These are phyloP conservation scores for Fusarium phyllophilum DNA, from an alignment of 2,329 filamentous ascomycete genomes.

Conservation along the genomic window DNA sequence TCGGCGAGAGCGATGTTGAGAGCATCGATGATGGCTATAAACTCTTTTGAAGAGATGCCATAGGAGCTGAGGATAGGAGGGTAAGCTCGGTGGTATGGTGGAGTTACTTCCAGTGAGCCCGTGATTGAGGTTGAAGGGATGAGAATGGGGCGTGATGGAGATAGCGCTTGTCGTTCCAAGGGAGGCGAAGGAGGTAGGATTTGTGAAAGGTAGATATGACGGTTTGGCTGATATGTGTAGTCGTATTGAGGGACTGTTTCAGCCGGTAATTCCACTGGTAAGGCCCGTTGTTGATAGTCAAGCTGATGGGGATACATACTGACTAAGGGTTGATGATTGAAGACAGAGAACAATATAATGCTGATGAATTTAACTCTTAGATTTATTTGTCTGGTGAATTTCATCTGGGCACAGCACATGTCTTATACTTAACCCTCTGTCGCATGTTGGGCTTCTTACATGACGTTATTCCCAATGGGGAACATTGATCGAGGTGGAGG, in stretches of 20 bases:
- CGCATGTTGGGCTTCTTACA: neutral
- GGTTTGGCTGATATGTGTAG: neutral
- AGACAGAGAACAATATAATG: no score
- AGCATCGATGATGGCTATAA: neutral
- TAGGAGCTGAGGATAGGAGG: constrained; percentile 4
- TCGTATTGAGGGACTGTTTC: neutral
- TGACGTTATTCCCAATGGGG: constrained; percentile 14
- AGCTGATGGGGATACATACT: neutral
- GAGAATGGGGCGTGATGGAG: neutral
- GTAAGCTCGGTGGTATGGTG: constrained; percentile 16
- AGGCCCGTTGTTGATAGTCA: neutral
- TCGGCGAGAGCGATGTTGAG: constrained; percentile 12
- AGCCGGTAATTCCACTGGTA: neutral
- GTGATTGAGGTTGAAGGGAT: constrained; percentile 9
- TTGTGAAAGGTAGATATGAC: neutral
- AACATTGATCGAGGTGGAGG: constrained; percentile 18
- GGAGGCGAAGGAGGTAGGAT: no score
- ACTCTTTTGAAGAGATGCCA: neutral
- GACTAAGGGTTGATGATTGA: no score
- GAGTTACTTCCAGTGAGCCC: neutral
- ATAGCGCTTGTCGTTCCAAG: neutral
- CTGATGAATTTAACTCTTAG: neutral
- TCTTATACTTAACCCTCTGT: neutral
- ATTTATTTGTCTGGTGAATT: neutral
- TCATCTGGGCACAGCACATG: neutral